Evolutionary conservation across 1,139 yeast species (phyloP).

Genomic region (Candida smagusa): DNA sequence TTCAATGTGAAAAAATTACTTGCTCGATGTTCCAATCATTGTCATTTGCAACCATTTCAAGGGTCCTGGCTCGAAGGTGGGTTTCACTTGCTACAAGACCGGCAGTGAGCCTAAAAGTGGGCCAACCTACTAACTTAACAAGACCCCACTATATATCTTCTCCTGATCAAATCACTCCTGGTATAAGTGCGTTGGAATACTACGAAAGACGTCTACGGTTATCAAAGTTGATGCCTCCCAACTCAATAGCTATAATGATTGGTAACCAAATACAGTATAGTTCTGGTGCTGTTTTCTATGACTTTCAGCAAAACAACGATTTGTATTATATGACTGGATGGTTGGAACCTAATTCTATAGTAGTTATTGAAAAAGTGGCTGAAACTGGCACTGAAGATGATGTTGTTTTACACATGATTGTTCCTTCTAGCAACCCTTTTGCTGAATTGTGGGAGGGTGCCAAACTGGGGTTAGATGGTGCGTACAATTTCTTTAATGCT

Average conservation of each 20-base stretch:
- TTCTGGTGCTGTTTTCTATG: conserved; percentile 86
- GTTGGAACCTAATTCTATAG: conserved; percentile 85
- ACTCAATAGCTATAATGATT: conserved; percentile 68
- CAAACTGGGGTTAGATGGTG: conserved; percentile 84
- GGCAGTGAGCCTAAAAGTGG: conserved; percentile 35
- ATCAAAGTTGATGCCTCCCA: conserved; percentile 55
- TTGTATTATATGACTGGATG: conserved; percentile 86
- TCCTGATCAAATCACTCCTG: conserved; percentile 83
- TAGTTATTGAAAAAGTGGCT: conserved; percentile 60
- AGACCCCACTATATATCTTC: conserved; percentile 68
- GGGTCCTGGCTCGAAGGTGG: not conserved
- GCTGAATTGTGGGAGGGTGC: conserved; percentile 95
- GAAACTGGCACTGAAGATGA: conserved; percentile 50
- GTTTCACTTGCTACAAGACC: conserved; percentile 4
- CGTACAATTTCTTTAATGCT: conserved; percentile 79
- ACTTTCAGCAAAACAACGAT: conserved; percentile 90
- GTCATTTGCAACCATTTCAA: not conserved
- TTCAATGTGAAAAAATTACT: not conserved
- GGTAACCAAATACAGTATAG: conserved; percentile 75
- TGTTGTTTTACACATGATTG: conserved; percentile 69
- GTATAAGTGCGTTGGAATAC: conserved; percentile 81
- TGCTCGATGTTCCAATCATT: conserved; percentile 4
- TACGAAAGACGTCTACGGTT: conserved; percentile 63
- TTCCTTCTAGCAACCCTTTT: conserved; percentile 75
- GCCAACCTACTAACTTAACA: conserved; percentile 87